A percentile compares a stretch with the other conserved stretches of the same genome.
Conservation (phyloP, 139 green algal species). For the Picochlorum sp. region DNA sequence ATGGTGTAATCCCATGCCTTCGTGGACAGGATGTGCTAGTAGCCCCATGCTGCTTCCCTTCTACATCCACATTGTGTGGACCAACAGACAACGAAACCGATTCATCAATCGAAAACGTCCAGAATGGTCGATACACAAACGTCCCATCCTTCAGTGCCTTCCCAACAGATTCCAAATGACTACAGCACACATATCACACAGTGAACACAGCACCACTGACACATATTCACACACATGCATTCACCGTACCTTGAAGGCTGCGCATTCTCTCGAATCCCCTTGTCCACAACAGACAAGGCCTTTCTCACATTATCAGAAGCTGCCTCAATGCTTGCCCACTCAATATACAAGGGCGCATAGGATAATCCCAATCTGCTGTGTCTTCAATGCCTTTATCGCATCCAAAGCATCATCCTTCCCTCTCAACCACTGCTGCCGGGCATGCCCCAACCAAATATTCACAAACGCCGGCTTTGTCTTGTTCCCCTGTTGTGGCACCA, state of each 20-base stretch:
- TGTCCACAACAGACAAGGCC: constrained; percentile 46
- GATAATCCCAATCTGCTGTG: constrained; percentile 52
- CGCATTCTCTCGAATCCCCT: constrained; percentile 22
- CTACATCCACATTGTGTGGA: too few species aligned
- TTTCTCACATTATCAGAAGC: constrained; percentile 42
- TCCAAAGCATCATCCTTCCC: constrained; percentile 74
- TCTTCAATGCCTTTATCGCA: constrained; percentile 78
- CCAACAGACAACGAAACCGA: neutral
- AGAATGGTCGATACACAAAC: neutral
- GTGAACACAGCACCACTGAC: neutral
- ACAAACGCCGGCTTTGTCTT: constrained; percentile 51
- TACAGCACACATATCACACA: neutral
- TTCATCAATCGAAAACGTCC: neutral
- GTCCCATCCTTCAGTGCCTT: neutral
- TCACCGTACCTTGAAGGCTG: neutral
- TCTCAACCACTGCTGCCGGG: constrained; percentile 57
- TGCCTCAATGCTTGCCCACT: constrained; percentile 71
- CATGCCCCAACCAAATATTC: constrained; percentile 66
- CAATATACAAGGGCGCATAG: constrained; percentile 49
- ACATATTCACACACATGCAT: neutral
- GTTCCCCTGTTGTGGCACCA: constrained; percentile 53
- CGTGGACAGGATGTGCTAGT: too few species aligned
- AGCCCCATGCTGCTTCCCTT: too few species aligned
- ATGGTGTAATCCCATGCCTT: too few species aligned
- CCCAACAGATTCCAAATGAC: neutral